A percentile compares a stretch with the other conserved stretches of the same genome.
phyloP scores from a whole-genome alignment of 2,329 filamentous ascomycete genomes.

The Epichloe typhina region DNA sequence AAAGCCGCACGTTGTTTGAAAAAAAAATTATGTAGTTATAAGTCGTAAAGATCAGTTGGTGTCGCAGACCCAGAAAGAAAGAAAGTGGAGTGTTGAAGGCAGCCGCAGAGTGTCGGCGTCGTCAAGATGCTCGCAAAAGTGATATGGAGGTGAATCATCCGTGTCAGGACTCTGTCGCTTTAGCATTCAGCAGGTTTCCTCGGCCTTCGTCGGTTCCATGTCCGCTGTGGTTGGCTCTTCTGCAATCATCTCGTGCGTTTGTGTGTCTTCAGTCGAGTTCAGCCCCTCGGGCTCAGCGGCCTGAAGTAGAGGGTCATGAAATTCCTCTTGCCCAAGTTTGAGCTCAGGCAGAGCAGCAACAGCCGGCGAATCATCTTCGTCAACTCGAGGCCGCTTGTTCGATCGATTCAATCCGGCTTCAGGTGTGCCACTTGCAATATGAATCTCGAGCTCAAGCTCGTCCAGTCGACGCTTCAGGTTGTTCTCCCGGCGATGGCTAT shows the following conservation, averaged over 20 bases:
- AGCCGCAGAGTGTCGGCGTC: neutral
- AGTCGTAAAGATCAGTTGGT: neutral
- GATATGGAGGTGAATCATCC: no score
- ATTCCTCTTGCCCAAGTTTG: neutral
- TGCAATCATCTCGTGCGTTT: neutral
- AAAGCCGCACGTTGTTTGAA: neutral
- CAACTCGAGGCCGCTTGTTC: slow-evolving; percentile 8
- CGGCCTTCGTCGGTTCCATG: neutral
- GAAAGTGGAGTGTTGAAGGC: neutral
- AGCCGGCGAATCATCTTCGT: neutral
- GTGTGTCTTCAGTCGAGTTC: neutral
- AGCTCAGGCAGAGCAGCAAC: neutral
- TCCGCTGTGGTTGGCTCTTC: neutral
- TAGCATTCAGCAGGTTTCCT: neutral
- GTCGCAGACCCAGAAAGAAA: neutral
- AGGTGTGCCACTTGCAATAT: slow-evolving; percentile 14
- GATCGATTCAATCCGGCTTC: slow-evolving; percentile 7
- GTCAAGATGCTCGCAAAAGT: neutral
- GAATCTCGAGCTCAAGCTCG: slow-evolving; percentile 54
- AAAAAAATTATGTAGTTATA: neutral
- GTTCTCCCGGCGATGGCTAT: slow-evolving; percentile 65
- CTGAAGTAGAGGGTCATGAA: slow-evolving; percentile 1
- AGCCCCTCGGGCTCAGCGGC: neutral
- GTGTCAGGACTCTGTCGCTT: neutral
- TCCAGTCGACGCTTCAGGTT: slow-evolving; percentile 72